Evolutionary conservation across 192 early-diverging fungal species (phyloP).

Genomic region (Backusella psychrophila): DNA sequence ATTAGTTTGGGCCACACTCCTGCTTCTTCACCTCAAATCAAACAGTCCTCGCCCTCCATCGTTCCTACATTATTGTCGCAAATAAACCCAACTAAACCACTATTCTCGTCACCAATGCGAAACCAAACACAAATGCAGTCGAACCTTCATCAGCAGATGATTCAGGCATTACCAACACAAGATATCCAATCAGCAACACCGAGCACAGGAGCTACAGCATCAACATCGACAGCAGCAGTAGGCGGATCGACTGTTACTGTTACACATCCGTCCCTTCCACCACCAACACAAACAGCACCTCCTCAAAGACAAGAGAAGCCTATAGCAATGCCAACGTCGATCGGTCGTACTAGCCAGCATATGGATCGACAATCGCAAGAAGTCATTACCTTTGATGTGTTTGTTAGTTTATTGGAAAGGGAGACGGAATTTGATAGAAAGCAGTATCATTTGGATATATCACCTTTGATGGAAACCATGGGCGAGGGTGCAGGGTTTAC

Average conservation of each 20-base stretch:
- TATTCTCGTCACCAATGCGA: background rate
- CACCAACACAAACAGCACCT: background rate
- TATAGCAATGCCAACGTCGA: background rate
- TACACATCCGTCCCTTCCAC: background rate
- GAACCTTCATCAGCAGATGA: background rate
- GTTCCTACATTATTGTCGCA: background rate
- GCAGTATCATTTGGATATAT: conserved; percentile 32
- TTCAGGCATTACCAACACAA: conserved; percentile 7
- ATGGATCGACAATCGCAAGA: conserved; percentile 9
- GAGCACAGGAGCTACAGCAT: background rate
- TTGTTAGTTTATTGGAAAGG: conserved; percentile 23
- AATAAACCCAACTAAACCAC: background rate
- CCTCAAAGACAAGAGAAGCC: background rate
- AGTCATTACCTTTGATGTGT: conserved; percentile 15
- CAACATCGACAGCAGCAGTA: background rate
- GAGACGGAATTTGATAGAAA: conserved; percentile 26
- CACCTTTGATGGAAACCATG: conserved; percentile 14
- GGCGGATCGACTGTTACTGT: background rate
- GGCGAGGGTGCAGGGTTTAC: conserved; percentile 24
- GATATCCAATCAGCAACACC: conserved; percentile 6
- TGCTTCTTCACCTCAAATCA: conserved; percentile 18
- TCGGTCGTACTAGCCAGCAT: background rate
- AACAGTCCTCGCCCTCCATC: conserved; percentile 13
- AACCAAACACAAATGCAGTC: conserved; percentile 10
- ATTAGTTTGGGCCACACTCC: conserved; percentile 7